These are phyloP conservation scores for Agrostemma githago DNA, from an alignment of 148 eudicot genomes.

Conservation along the genomic window DNA sequence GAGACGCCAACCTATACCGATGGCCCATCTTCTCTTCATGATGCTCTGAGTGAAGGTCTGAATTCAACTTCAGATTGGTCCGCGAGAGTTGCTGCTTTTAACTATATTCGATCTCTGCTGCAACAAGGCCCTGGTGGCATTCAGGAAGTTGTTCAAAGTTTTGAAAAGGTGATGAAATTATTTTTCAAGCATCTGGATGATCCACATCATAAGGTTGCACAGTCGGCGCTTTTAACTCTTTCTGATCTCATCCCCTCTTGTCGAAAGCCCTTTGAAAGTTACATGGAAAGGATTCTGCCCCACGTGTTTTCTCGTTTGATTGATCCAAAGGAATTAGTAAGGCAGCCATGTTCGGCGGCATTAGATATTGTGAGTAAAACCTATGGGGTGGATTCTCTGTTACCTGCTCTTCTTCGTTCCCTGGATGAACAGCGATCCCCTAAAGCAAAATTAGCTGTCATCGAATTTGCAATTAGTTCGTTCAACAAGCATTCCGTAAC, in stretches of 20 bases:
- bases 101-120: conserved; percentile 68
- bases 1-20: conserved; percentile 70
- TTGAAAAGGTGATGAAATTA: conserved; percentile 97
- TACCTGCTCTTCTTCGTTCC: conserved; percentile 96
- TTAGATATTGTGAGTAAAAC: conserved; percentile 83
- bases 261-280: conserved; percentile 90
- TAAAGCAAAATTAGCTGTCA: conserved; percentile 94
- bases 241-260: conserved; percentile 92
- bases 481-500: conserved; percentile 75
- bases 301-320: conserved; percentile 90
- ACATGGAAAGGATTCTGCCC: conserved; percentile 92
- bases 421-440: conserved; percentile 97
- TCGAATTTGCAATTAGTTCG: conserved; percentile 85
- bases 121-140: conserved; percentile 87
- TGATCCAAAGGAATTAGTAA: conserved; percentile 92
- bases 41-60: conserved; percentile 89
- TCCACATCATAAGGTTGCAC: conserved; percentile 99
- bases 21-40: conserved; percentile 82
- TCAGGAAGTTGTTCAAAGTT: conserved; percentile 83
- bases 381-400: conserved; percentile 85
- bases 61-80: conserved; percentile 88
- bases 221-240: conserved; percentile 97
- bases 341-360: conserved; percentile 86
- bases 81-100: conserved; percentile 95
- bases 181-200: conserved; percentile 97